Evolutionary conservation across 768 basidiomycete genomes (phyloP).

Genomic region (Pleurotus platypus): DNA sequence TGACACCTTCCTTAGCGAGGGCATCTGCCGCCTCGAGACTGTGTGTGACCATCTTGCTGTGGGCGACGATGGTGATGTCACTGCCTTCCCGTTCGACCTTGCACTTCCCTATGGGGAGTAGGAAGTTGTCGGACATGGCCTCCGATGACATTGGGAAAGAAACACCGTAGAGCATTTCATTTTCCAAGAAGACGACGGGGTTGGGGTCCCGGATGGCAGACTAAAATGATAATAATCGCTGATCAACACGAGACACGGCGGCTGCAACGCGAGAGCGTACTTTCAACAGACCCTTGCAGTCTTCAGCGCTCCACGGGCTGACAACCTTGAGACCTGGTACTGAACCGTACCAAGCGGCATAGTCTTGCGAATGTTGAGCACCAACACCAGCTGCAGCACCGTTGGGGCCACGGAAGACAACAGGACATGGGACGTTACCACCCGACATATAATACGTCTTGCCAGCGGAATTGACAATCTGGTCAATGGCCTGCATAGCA

Average conservation of each 20-base stretch:
- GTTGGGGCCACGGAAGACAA: slow-evolving; percentile 99
- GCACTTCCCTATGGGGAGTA: slow-evolving; percentile 95
- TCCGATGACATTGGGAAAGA: slow-evolving; percentile 95
- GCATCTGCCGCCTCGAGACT: slow-evolving; percentile 91
- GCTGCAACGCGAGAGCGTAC: slow-evolving; percentile 31
- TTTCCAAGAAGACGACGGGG: slow-evolving; percentile 98
- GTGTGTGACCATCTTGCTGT: slow-evolving; percentile 97
- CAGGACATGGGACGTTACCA: slow-evolving; percentile 96
- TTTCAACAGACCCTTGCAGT: slow-evolving; percentile 98
- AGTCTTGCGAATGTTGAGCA: slow-evolving; percentile 98
- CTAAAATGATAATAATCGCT: slow-evolving; percentile 31
- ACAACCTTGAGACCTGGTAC: slow-evolving; percentile 97
- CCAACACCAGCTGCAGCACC: slow-evolving; percentile 96
- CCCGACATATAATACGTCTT: slow-evolving; percentile 99
- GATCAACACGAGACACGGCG: background rate
- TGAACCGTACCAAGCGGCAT: slow-evolving; percentile 90
- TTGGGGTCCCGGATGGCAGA: slow-evolving; percentile 97
- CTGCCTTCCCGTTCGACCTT: slow-evolving; percentile 92
- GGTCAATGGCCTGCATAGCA: slow-evolving; percentile 99
- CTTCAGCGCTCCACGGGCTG: slow-evolving; percentile 97
- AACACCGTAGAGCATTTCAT: slow-evolving; percentile 98
- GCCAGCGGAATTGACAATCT: slow-evolving; percentile 99
- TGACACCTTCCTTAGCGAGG: slow-evolving; percentile 94
- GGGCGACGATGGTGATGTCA: slow-evolving; percentile 94
- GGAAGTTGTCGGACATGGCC: slow-evolving; percentile 93